Evolutionary conservation across 1,284 basidiomycete species (phyloP), one percentile per base, ranked within the genome.

Genomic region (Golubevia pallescens): DNA sequence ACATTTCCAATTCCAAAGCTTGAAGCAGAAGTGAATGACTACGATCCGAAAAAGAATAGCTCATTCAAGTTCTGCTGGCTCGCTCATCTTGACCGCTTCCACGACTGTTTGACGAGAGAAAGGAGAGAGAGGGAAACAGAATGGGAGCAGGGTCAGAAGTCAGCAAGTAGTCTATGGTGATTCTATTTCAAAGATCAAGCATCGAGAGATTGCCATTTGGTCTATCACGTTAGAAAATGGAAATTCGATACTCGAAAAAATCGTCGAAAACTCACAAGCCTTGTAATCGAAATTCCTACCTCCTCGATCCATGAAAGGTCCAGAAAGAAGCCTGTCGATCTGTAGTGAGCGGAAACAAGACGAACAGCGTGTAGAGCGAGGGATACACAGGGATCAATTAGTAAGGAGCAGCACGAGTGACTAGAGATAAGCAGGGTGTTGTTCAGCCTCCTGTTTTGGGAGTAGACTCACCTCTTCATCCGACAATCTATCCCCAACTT

Each of bases 221-320:
- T n/a, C n/a, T n/a, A n/a, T n/a, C n/a, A n/a, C n/a, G n/a, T n/a
- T n/a, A n/a, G n/a, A n/a, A n/a, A n/a, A n/a, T n/a, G n/a, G n/a
- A n/a, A n/a, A n/a, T n/a, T n/a, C n/a, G n/a, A n/a, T n/a, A n/a
- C n/a, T n/a, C n/a, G n/a, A n/a, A n/a, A n/a, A n/a, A 1, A 16
- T 19, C 2, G 61, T 7, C 34, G 60, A 23, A 2, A 32, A 76
- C 74, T 48, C 59, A 77, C 75, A 83, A 28, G 81, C 80, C 60
- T 80, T 81, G 68, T 85, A 85, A 64, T 84, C 75, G 55, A 85
- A 85, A 34, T 66, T 74, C 58, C 72, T 75, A 14, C 74, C 78
- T 1, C 60, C 34, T 20, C 81, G 74, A 52, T 85, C 82, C 63
- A 78, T 69, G 48, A 83, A 85, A 1, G 81, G 71, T 1, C 77